These are phyloP conservation scores for Trichoderma reesei DNA, from an alignment of 495 filamentous ascomycete genomes.

Conservation along the genomic window DNA sequence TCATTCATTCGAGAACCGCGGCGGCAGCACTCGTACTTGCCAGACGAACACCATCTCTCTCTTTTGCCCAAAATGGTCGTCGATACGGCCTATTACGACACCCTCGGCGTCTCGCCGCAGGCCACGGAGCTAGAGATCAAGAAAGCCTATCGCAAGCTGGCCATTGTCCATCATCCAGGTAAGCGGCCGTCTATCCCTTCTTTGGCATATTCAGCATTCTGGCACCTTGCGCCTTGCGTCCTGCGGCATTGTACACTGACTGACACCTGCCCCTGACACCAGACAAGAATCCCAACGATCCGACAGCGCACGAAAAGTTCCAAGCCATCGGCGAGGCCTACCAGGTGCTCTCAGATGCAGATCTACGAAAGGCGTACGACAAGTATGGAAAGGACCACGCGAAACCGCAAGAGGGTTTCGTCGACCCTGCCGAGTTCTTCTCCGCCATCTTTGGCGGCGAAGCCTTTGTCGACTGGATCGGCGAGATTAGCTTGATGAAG, in stretches of 20 bases:
- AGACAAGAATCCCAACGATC: slow-evolving; percentile 98
- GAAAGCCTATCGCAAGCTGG: slow-evolving; percentile 96
- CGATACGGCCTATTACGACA: slow-evolving; percentile 84
- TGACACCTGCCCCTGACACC: slow-evolving; percentile 11
- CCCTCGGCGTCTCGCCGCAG: slow-evolving; percentile 74
- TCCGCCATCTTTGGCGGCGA: slow-evolving; percentile 97
- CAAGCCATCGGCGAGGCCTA: slow-evolving; percentile 96
- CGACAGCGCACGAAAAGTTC: slow-evolving; percentile 86
- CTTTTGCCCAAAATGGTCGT: slow-evolving; percentile 53
- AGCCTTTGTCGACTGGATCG: slow-evolving; percentile 85
- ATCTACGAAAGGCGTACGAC: slow-evolving; percentile 85
- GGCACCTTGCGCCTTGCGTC: not conserved
- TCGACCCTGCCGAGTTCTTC: slow-evolving; percentile 97
- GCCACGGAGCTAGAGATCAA: slow-evolving; percentile 97
- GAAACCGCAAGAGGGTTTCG: slow-evolving; percentile 79
- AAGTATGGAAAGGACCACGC: slow-evolving; percentile 92
- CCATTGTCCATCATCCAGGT: slow-evolving; percentile 64
- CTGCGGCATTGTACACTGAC: not conserved
- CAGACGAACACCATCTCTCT: not conserved
- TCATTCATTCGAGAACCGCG: not conserved
- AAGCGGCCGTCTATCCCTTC: slow-evolving; percentile 15
- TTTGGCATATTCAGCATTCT: not conserved
- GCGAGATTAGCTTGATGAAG: slow-evolving; percentile 87
- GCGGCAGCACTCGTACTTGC: not conserved
- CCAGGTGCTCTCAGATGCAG: slow-evolving; percentile 83